Conservation (phyloP, 768 basidiomycete genomes). For the Imleria badia region DNA sequence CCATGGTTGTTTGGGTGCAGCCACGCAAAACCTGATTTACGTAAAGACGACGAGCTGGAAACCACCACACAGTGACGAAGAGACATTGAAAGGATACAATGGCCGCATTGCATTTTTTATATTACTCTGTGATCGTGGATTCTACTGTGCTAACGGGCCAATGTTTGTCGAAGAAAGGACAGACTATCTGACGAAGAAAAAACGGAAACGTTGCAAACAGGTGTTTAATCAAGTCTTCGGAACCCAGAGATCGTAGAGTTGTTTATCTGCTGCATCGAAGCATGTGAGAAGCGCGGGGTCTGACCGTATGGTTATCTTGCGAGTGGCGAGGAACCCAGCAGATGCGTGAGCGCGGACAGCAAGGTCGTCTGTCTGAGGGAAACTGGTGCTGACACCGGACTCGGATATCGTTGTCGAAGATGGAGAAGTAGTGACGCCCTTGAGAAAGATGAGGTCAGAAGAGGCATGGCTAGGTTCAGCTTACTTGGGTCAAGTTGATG, state of each 20-base stretch:
- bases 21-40: slow-evolving; percentile 12
- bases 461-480: neutral
- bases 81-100: too few relatives aligned
- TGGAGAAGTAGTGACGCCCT: slow-evolving; percentile 23
- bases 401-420: slow-evolving; percentile 36
- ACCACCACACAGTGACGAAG: too few relatives aligned
- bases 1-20: slow-evolving; percentile 30
- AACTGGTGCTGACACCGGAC: slow-evolving; percentile 21
- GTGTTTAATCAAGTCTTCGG: slow-evolving; percentile 34
- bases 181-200: neutral
- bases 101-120: too few relatives aligned
- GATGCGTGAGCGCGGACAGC: slow-evolving; percentile 19
- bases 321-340: slow-evolving; percentile 28
- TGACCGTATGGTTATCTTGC: slow-evolving; percentile 51
- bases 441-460: neutral
- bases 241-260: slow-evolving; percentile 77
- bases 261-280: slow-evolving; percentile 74
- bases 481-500: slow-evolving; percentile 14
- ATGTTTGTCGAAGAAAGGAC: neutral
- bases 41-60: too few relatives aligned
- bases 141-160: neutral
- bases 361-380: slow-evolving; percentile 19
- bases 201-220: neutral
- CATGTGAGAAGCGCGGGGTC: slow-evolving; percentile 69
- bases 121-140: neutral